Evolutionary conservation across 129 eudicot genomes (phyloP), one percentile per base, ranked within the genome.

Genomic region (Flaveria linearis): DNA sequence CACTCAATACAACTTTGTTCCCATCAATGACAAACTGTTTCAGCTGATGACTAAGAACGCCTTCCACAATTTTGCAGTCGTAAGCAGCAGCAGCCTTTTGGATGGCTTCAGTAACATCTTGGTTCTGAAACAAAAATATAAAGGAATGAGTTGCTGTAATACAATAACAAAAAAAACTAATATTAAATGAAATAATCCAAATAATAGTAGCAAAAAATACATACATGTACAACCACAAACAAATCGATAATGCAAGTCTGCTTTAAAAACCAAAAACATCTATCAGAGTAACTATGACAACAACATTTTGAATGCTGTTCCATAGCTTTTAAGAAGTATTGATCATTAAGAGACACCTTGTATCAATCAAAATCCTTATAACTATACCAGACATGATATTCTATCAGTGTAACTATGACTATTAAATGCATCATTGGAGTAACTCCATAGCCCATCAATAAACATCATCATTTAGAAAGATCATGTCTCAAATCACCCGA

Each of bases 11-110:
- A 49, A 91, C 99, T 81, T 95, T 95, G 82, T 94, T 94, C 12
- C 99, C 99, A 85, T 94, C 99, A 78, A 93, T 88, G 58, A 92
- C 96, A 83, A 92, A 88, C 71, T 93, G 98, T 53, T 93, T 93
- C 71, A 93, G 25, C 60, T 93, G 98, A 79, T 94, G 98, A 52
- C 97, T 91, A 15, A 91, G 92, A 56, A 95, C 99, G 9, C 97
- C 99, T 83, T 95, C 97, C 36, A 91, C 97, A 43, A 90, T 87
- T 81, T 93, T 93, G 86, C 97, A 93, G 83, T 93, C 96, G 41
- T 86, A 85, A 4, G 97, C 97, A 43, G 91, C 96, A 71, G 98
- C 96, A 80, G 90, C 98, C 78, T 92, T 92, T 86, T 92, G 96
- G 68, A 93, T 85, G 72, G 97, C 97, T 77, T 88, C 93, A 0